Base-by-base conservation (phyloP, 2,329 filamentous ascomycete species). In the Sarocladiaceae sp. region DNA sequence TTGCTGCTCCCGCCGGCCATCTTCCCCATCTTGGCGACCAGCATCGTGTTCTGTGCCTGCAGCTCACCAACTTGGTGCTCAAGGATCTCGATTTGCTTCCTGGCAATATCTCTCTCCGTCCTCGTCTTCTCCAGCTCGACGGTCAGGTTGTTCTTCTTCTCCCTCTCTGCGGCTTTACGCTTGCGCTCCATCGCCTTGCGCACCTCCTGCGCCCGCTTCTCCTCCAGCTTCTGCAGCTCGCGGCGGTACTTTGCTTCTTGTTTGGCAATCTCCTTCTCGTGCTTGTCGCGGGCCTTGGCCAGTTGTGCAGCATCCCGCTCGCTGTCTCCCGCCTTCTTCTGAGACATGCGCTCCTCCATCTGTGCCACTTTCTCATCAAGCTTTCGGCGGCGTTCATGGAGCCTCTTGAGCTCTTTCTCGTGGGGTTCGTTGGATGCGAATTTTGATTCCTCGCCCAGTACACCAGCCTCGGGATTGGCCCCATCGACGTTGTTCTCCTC, bases 361-460 rank as follows among this genome's bases (percentile, higher is more conserved):
- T 74, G 73, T n/a, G 67, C 68, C 6, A 82, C 65, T 53, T 82
- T 83, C 16, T 80, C 75, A 32, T 85, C 76, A 0, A 86, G 67
- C 53, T 82, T 81, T 39, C 66, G 69, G 7, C 76, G 76, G 46
- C 76, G 76, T 13, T 78, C 71, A 37, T 79, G 69, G 7, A 86
- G 71, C 55, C 82, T 84, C 47, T 69, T 66, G 3, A 88, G 70
- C 52, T 86, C 80, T 54, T 80, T 83, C 21, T 85, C 80, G 51
- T 56, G 37, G 44, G 59, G 31, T 51, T 58, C 46, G 50, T 56
- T 48, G 46, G 37, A 6, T 53, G 57, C 9, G 46, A 58, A 31
- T 52, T 58, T 43, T 3, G 70, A 68, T 2, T 69, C 68, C 26
- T 68, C 64, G 1, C 67, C 73, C 16, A 55, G 50, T 3, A 33